Base-by-base conservation (phyloP, 768 basidiomycete species). In the Naganishia onofrii region DNA sequence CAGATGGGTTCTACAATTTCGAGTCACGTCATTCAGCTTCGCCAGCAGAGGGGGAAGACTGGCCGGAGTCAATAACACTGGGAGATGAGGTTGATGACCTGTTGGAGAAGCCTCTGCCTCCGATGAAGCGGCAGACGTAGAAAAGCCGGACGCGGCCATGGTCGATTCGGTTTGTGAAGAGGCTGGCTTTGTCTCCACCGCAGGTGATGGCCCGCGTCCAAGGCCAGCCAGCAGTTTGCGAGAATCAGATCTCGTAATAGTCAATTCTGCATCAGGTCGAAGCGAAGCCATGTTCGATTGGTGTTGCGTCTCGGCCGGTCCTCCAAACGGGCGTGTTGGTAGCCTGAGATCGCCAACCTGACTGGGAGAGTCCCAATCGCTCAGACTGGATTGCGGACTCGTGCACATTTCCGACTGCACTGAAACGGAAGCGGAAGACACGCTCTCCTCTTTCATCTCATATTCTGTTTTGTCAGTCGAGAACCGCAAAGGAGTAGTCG, bases 161-260 rank as follows among this genome's bases (percentile, higher is more conserved):
- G 60, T 15, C 2, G 36, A 26, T 26, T 28, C 15, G 29, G 38
- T 8, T 9, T 23, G 36, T 17, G 28, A 42, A 2, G 42, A n/a
- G 9, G 26, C 12, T 2, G 38, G 17, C 60, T 63, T 63, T 21
- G 23, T 42, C 4, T 44, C 60, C 23, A 46, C n/a, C 13, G 60
- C 38, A 42, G 60, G 60, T 26, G 60, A 63, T 2, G 15, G 60
- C 1, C 60, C 60, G 7, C 60, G 60, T 17, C 68, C 68, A 17
- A 69, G 48, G 23, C 23, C 58, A 23, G 68, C 56, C 2, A 69
- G 36, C 42, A 69, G 58, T 38, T 58, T 58, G 19, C 68, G 51
- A 26, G 68, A 69, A 38, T 69, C 68, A 26, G 68, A 69, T 21
- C 68, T 13, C 0, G 56, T 58, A 26, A 69, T 69, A 21, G 68